phyloP scores from a whole-genome alignment of 2,329 filamentous ascomycete species.

The Polychaeton citri region DNA sequence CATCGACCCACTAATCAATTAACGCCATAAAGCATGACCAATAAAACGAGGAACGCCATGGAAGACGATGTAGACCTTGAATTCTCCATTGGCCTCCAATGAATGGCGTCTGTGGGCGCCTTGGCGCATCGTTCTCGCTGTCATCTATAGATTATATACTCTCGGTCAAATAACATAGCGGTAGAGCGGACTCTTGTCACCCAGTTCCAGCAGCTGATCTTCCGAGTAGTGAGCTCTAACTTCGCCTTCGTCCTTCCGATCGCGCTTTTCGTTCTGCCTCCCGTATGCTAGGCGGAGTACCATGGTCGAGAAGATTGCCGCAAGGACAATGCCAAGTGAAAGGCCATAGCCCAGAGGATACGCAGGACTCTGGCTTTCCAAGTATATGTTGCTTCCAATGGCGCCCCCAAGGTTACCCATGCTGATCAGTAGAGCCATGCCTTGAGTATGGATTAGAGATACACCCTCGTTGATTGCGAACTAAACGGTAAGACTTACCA shows the following conservation, averaged over 20 bases:
- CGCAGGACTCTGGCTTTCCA: conserved; percentile 34
- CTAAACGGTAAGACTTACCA: no score
- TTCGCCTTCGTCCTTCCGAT: conserved; percentile 19
- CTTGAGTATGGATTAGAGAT: conserved; percentile 4
- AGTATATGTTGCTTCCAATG: conserved; percentile 61
- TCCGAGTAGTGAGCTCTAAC: conserved; percentile 23
- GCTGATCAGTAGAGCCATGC: conserved; percentile 35
- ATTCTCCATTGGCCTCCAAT: no score
- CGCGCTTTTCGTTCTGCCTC: conserved; percentile 21
- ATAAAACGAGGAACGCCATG: no score
- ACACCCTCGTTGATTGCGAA: no score
- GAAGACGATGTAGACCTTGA: no score
- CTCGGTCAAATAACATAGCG: conserved; percentile 15
- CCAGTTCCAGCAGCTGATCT: conserved; percentile 23
- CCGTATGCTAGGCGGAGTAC: conserved; percentile 9
- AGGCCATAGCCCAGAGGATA: conserved; percentile 36
- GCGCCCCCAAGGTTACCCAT: conserved; percentile 37
- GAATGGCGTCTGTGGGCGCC: no score
- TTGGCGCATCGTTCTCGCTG: no score
- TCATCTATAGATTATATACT: no score
- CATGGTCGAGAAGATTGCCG: conserved; percentile 13
- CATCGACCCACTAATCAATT: no score
- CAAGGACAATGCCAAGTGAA: conserved; percentile 8
- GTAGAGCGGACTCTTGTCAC: conserved; percentile 26
- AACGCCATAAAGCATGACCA: no score